Evolutionary conservation across 441 rosid genomes (phyloP), one percentile per base, ranked within the genome.

Genomic region (Arabidopsis hybrid): DNA sequence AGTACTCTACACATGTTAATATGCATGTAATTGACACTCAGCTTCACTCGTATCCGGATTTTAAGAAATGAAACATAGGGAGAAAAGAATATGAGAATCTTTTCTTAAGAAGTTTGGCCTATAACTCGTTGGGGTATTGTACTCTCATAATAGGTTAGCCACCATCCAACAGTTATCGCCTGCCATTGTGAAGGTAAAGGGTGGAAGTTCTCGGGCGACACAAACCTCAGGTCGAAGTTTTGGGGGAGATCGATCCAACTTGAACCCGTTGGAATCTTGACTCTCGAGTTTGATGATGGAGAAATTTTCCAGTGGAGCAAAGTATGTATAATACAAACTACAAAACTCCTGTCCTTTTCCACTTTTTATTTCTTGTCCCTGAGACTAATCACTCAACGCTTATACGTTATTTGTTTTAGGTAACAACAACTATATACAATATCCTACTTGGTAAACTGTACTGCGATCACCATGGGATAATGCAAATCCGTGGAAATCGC

Each of bases 221-320:
- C 96, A 77, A 92, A 92, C 75, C 83, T 95, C 71, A 86, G 84
- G 55, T 80, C 98, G n/a, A 95, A 95, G 84, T 92, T 95, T 78
- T 92, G 99, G 99, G 99, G 99, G 38, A 87, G 89, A 70, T 95
- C 99, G n/a, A 95, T 95, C 85, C 97, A 91, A 87, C 91, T 95
- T 55, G 91, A 95, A 57, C 99, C 99, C 18, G 89, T 89, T 56
- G 98, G 99, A 79, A 80, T 81, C 70, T 81, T 95, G 65, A 87
- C 93, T 38, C 80, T 95, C 7, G 96, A 91, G 85, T 95, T 95
- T 67, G 98, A 95, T 70, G 99, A 92, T 71, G 99, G 99, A 65
- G 99, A 92, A 84, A 83, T 77, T 67, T 95, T 92, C 83, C 91
- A 85, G 72, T 95, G 99, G 98, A 95, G 92, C 82, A 92, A 95